Evolutionary conservation across 371 early-diverging fungal species (phyloP).

Genomic region (Mortierella sp.): DNA sequence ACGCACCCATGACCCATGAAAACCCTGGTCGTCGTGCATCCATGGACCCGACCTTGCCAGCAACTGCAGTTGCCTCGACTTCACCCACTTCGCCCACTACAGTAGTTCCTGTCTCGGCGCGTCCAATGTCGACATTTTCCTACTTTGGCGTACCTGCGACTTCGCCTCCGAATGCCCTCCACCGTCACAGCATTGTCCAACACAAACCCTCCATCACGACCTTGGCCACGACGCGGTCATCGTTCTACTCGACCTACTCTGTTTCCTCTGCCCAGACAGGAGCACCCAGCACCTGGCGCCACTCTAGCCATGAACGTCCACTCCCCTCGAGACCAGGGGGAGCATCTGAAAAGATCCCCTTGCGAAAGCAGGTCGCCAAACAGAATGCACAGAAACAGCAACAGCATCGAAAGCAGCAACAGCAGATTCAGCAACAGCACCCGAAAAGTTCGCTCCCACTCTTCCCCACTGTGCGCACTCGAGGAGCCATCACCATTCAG

Average conservation of each 20-base stretch:
- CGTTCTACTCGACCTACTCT: background rate
- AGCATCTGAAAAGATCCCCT: background rate
- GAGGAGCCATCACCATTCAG: constrained; percentile 18
- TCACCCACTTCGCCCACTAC: too few species aligned
- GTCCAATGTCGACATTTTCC: too few species aligned
- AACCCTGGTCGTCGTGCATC: too few species aligned
- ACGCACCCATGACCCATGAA: too few species aligned
- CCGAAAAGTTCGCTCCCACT: constrained; percentile 21
- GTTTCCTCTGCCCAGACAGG: background rate
- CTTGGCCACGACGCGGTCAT: too few species aligned
- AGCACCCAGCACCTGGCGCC: constrained; percentile 16
- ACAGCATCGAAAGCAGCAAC: constrained; percentile 20
- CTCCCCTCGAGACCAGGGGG: constrained; percentile 22
- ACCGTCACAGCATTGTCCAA: too few species aligned
- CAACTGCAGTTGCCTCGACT: too few species aligned
- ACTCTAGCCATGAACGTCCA: constrained; percentile 37
- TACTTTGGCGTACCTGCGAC: too few species aligned
- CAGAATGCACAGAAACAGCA: constrained; percentile 18
- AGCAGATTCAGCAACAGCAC: constrained; percentile 3
- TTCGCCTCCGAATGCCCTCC: too few species aligned
- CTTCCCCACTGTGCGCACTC: constrained; percentile 42
- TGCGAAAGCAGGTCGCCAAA: constrained; percentile 12
- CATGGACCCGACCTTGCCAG: too few species aligned
- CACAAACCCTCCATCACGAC: too few species aligned
- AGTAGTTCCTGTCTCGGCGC: too few species aligned